Evolutionary conservation across 1,284 basidiomycete genomes (phyloP), one percentile per base, ranked within the genome.

Genomic region (Salmacisia buchloeana): DNA sequence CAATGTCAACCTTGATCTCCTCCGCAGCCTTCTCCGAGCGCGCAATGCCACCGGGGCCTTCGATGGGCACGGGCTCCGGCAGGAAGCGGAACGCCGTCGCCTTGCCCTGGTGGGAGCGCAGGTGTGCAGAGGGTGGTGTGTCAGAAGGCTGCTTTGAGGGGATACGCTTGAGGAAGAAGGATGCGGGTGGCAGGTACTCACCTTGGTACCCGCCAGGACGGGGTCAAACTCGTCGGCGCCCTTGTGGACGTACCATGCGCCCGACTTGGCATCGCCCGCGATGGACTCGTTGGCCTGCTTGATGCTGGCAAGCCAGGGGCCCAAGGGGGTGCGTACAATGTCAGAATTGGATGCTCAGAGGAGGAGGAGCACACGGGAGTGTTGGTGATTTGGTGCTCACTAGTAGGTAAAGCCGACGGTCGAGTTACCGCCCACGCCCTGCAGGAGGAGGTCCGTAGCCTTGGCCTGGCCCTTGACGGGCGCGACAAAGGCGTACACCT

Each of bases 271-370:
- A 34, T 54, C 27, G 2, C 49, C 29, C 13, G 49, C 49, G 5
- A 54, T 34, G 29, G 25, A 33, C 29, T 54, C 49, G 49, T 54
- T 54, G 9, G 49, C 49, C 49, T 54, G 49, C 49, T 54, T 54
- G 49, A 54, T 54, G 29, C 49, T 54, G 29, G n/a, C n/a, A n/a
- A n/a, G n/a, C n/a, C n/a, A n/a, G n/a, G n/a, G n/a, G n/a, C n/a
- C n/a, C n/a, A n/a, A n/a, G n/a, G n/a, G n/a, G n/a, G n/a, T n/a
- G n/a, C n/a, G n/a, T n/a, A n/a, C n/a, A n/a, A n/a, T n/a, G n/a
- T n/a, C n/a, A n/a, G n/a, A n/a, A n/a, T n/a, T n/a, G n/a, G n/a
- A n/a, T n/a, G n/a, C n/a, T n/a, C n/a, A n/a, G n/a, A n/a, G n/a
- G n/a, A n/a, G n/a, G n/a, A n/a, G n/a, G n/a, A n/a, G n/a, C n/a